phyloP scores from a whole-genome alignment of 2,329 filamentous ascomycete genomes.

The Fusarium temperatum region DNA sequence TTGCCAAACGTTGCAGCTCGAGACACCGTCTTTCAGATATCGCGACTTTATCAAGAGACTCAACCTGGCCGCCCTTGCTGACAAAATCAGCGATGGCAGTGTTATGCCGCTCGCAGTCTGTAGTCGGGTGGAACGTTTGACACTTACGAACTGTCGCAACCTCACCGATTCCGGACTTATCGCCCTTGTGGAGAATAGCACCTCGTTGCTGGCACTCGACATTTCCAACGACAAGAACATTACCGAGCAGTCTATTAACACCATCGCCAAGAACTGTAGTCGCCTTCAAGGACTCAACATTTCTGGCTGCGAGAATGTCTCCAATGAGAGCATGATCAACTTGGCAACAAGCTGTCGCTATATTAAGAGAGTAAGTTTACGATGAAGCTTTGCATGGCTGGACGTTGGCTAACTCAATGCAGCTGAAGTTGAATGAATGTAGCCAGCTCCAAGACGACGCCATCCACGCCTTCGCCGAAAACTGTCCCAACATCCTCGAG shows the following conservation, averaged over 20 bases:
- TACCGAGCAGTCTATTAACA: slow-evolving; percentile 80
- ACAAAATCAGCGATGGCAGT: slow-evolving; percentile 86
- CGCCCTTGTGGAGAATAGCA: slow-evolving; percentile 80
- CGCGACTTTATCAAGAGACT: slow-evolving; percentile 89
- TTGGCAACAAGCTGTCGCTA: slow-evolving; percentile 85
- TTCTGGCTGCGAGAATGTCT: slow-evolving; percentile 83
- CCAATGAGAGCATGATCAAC: slow-evolving; percentile 83
- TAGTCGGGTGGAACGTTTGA: slow-evolving; percentile 91
- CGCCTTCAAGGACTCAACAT: slow-evolving; percentile 93
- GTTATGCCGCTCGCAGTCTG: slow-evolving; percentile 83
- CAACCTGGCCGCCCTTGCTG: slow-evolving; percentile 83
- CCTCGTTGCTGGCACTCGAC: slow-evolving; percentile 86
- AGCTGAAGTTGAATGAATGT: slow-evolving; percentile 96
- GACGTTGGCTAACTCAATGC: slow-evolving; percentile 12
- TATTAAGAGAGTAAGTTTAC: slow-evolving; percentile 77
- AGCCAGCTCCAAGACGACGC: slow-evolving; percentile 83
- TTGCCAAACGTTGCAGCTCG: slow-evolving; percentile 76
- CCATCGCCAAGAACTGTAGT: slow-evolving; percentile 82
- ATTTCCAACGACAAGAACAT: slow-evolving; percentile 86
- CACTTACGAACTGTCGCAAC: slow-evolving; percentile 86
- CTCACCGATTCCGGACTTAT: slow-evolving; percentile 87
- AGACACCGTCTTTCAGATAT: slow-evolving; percentile 87
- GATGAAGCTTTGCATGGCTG: background rate
- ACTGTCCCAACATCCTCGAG: slow-evolving; percentile 93
- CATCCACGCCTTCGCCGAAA: slow-evolving; percentile 83